Conservation (phyloP, 192 early-diverging fungal genomes). For the Glomus cerebriforme region DNA sequence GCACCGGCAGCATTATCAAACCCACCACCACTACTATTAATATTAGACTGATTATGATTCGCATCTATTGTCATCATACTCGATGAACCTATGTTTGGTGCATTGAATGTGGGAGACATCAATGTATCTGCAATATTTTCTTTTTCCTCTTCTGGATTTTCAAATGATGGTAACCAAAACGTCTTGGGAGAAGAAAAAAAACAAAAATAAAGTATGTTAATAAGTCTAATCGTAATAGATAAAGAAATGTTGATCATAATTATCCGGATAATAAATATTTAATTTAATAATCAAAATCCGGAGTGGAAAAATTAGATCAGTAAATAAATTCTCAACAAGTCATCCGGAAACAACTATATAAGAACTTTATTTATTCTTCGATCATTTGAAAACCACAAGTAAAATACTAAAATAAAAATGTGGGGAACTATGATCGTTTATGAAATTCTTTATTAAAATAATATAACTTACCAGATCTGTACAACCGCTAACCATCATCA, state of each 20-base stretch:
- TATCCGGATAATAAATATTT: background rate
- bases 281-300: background rate
- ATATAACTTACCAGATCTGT: constrained; percentile 62
- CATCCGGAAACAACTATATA: background rate
- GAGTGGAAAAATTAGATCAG: background rate
- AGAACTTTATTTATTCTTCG: background rate
- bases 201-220: background rate
- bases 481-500: constrained; percentile 73
- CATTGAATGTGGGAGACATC: background rate
- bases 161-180: constrained; percentile 3
- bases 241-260: background rate
- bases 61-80: background rate
- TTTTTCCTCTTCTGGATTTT: background rate
- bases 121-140: background rate
- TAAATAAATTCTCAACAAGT: background rate
- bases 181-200: background rate
- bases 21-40: background rate
- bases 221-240: background rate
- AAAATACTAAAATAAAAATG: background rate
- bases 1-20: background rate
- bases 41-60: background rate
- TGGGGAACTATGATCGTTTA: background rate
- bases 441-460: background rate
- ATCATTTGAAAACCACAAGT: constrained; percentile 1
- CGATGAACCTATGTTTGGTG: too few species aligned